phyloP scores from a whole-genome alignment of 2,329 filamentous ascomycete species.

The Diaporthe batatas region DNA sequence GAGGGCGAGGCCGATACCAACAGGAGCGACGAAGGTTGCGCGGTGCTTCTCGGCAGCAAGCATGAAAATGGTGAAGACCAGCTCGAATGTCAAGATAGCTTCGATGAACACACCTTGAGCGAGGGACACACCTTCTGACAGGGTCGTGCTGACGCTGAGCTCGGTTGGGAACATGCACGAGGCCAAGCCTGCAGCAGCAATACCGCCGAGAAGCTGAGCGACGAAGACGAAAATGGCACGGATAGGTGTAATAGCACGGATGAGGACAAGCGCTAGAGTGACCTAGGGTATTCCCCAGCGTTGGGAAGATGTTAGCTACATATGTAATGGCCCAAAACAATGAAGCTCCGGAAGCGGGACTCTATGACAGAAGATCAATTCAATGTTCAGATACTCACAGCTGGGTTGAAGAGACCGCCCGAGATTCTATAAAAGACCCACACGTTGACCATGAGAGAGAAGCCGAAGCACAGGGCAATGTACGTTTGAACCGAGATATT shows the following conservation, averaged over 20 bases:
- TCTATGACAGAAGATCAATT: not conserved
- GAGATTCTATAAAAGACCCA: slow-evolving; percentile 65
- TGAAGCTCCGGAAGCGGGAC: not conserved
- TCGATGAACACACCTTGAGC: slow-evolving; percentile 75
- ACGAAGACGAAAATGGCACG: slow-evolving; percentile 66
- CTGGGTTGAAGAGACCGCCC: slow-evolving; percentile 57
- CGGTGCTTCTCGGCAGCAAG: slow-evolving; percentile 81
- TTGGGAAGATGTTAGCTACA: not conserved
- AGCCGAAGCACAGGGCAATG: slow-evolving; percentile 57
- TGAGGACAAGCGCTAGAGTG: slow-evolving; percentile 70
- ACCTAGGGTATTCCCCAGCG: slow-evolving; percentile 45
- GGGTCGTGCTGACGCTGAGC: slow-evolving; percentile 65
- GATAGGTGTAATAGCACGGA: slow-evolving; percentile 66
- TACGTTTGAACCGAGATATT: slow-evolving; percentile 49
- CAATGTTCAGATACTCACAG: slow-evolving; percentile 36
- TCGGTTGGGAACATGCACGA: slow-evolving; percentile 69
- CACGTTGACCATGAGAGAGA: slow-evolving; percentile 61
- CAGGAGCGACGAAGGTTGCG: slow-evolving; percentile 77
- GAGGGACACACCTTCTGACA: slow-evolving; percentile 64
- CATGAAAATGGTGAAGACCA: slow-evolving; percentile 77
- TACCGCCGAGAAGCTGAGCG: slow-evolving; percentile 70
- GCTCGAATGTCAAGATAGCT: slow-evolving; percentile 73
- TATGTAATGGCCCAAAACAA: not conserved
- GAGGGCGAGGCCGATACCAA: slow-evolving; percentile 78
- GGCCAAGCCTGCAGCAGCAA: slow-evolving; percentile 70